A percentile compares a stretch with the other conserved stretches of the same genome.
Conservation (phyloP, 495 filamentous ascomycete species). For the Opeltia flavorubescens region DNA sequence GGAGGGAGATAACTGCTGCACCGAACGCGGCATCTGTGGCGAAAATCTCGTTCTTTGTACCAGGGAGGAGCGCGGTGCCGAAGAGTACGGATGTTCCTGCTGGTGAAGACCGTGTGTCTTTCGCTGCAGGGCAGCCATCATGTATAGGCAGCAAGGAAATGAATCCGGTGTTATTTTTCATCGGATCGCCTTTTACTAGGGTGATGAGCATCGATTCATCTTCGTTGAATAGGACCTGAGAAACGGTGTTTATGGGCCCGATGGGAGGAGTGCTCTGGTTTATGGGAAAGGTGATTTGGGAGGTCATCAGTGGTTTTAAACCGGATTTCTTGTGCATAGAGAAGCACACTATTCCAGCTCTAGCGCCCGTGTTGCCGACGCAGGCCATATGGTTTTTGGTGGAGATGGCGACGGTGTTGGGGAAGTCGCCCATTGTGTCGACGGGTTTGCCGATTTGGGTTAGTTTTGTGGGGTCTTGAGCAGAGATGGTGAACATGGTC, state of each 20-base stretch:
- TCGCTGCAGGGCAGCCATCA: background rate
- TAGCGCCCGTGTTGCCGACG: conserved; percentile 37
- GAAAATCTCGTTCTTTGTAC: conserved; percentile 26
- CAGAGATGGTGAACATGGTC: conserved; percentile 36
- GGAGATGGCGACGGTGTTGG: conserved; percentile 39
- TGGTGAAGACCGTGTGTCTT: conserved; percentile 24
- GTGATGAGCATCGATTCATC: conserved; percentile 36
- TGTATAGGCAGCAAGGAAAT: conserved; percentile 32
- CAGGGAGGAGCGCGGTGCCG: conserved; percentile 31
- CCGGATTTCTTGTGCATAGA: conserved; percentile 23
- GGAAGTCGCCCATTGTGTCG: conserved; percentile 38
- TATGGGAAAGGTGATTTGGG: conserved; percentile 21
- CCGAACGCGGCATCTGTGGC: conserved; percentile 43
- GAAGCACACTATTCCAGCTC: conserved; percentile 38
- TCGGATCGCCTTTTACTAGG: conserved; percentile 42
- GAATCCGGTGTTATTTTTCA: conserved; percentile 38
- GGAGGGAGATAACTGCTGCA: conserved; percentile 25
- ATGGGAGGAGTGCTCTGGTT: conserved; percentile 38
- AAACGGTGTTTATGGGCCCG: conserved; percentile 39
- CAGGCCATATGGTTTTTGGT: conserved; percentile 33
- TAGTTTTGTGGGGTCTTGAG: conserved; percentile 29
- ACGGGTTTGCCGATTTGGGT: conserved; percentile 28
- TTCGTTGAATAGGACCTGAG: conserved; percentile 39
- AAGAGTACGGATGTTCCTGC: conserved; percentile 40
- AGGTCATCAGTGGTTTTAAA: conserved; percentile 28